Conservation (phyloP, 2,329 filamentous ascomycete genomes). For the Talaromyces sp. region DNA sequence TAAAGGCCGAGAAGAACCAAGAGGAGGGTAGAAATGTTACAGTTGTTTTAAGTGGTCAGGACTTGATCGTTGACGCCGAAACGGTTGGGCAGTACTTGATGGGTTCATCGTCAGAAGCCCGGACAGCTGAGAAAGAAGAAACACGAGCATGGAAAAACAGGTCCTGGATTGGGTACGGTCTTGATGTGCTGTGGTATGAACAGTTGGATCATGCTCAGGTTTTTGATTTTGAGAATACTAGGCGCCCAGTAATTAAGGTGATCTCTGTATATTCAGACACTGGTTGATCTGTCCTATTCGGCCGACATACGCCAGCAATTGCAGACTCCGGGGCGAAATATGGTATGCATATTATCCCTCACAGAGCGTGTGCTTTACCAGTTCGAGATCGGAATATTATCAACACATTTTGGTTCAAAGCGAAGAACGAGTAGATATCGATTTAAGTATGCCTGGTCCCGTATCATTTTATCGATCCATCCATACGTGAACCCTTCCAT, state of each 20-base stretch:
- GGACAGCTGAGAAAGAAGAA: conserved; percentile 17
- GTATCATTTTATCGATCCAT: neutral
- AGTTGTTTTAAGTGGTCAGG: conserved; percentile 61
- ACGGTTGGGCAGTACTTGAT: conserved; percentile 62
- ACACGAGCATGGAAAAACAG: conserved; percentile 20
- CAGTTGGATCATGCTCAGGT: conserved; percentile 66
- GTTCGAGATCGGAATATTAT: neutral
- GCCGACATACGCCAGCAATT: neutral
- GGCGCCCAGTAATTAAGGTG: conserved; percentile 19
- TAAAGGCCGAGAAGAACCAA: conserved; percentile 4
- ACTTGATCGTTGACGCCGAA: conserved; percentile 66
- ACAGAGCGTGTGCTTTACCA: neutral
- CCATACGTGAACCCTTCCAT: neutral
- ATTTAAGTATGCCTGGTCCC: neutral
- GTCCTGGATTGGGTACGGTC: conserved; percentile 42
- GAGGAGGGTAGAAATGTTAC: conserved; percentile 49
- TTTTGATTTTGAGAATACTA: conserved; percentile 47
- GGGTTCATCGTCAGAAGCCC: conserved; percentile 21
- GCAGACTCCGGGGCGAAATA: neutral
- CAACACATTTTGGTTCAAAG: conserved; percentile 1
- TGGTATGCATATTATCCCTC: neutral
- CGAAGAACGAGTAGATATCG: conserved; percentile 1
- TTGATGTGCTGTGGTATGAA: conserved; percentile 65
- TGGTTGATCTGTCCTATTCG: neutral
- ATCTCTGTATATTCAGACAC: conserved; percentile 19